Evolutionary conservation across 2,329 filamentous ascomycete species (phyloP).

Genomic region (Trichoderma afroharzianum): DNA sequence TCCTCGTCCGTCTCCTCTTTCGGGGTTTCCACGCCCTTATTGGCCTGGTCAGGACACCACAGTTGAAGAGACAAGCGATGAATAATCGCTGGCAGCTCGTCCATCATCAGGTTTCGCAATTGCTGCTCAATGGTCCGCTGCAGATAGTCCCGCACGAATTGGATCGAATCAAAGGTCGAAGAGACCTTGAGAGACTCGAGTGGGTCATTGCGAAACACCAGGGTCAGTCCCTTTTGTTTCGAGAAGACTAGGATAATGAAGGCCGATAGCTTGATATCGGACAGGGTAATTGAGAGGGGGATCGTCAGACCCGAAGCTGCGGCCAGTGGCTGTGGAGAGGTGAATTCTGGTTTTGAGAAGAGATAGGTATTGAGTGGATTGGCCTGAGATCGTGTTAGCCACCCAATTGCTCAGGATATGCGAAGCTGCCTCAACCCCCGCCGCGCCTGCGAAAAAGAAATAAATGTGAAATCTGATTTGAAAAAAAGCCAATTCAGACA

Average conservation of each 20-base stretch:
- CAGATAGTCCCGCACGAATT: conserved; percentile 94
- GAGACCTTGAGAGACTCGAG: conserved; percentile 97
- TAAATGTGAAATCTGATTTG: not conserved
- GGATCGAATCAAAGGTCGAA: conserved; percentile 97
- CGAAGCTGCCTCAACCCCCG: not conserved
- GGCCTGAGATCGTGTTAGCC: conserved; percentile 50
- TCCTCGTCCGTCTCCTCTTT: conserved; percentile 53
- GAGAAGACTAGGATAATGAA: conserved; percentile 98
- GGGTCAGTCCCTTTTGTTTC: conserved; percentile 90
- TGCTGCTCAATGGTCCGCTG: conserved; percentile 95
- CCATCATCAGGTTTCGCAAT: conserved; percentile 91
- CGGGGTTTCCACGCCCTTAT: conserved; percentile 45
- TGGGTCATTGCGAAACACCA: conserved; percentile 97
- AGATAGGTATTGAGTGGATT: conserved; percentile 97
- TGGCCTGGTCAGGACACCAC: conserved; percentile 79
- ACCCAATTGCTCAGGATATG: not conserved
- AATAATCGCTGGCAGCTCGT: conserved; percentile 93
- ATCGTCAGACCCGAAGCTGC: conserved; percentile 92
- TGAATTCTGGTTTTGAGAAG: conserved; percentile 85
- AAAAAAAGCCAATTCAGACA: not conserved
- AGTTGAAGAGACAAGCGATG: conserved; percentile 84
- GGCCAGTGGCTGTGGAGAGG: conserved; percentile 86
- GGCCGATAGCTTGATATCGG: conserved; percentile 90
- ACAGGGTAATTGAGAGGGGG: conserved; percentile 93
- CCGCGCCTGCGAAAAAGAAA: not conserved